phyloP scores from a whole-genome alignment of 768 basidiomycete genomes.

The Boletus sp. region DNA sequence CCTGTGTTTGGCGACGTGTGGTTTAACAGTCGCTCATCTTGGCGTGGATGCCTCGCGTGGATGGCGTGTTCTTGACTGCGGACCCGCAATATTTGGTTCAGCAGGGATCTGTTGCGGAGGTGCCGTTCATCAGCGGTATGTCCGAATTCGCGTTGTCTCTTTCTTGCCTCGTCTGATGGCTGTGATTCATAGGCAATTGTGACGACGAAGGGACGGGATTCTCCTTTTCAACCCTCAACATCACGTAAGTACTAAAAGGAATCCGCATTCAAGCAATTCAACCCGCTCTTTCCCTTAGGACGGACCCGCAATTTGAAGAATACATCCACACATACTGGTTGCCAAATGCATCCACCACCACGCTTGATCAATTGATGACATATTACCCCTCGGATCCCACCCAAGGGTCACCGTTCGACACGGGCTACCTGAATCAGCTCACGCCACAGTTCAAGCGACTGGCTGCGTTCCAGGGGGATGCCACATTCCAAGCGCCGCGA shows the following conservation, averaged over 20 bases:
- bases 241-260: slow-evolving; percentile 36
- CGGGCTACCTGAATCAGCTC: too few species aligned
- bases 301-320: slow-evolving; percentile 21
- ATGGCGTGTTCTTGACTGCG: too few species aligned
- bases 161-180: background rate
- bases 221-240: slow-evolving; percentile 43
- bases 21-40: slow-evolving; percentile 15
- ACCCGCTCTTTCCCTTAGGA: slow-evolving; percentile 11
- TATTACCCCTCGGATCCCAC: too few species aligned
- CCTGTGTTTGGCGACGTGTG: background rate
- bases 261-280: background rate
- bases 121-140: slow-evolving; percentile 10
- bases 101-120: too few species aligned
- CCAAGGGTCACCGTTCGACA: too few species aligned
- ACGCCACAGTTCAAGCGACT: too few species aligned
- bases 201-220: slow-evolving; percentile 47
- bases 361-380: too few species aligned
- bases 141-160: background rate
- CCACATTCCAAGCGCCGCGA: slow-evolving; percentile 50
- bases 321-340: slow-evolving; percentile 33
- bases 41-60: too few species aligned
- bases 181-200: slow-evolving; percentile 27
- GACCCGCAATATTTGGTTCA: too few species aligned
- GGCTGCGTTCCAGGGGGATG: too few species aligned
- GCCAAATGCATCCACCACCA: slow-evolving; percentile 21